Conservation (phyloP, 306 rosid species). For the Elaeagnus macrophylla region DNA sequence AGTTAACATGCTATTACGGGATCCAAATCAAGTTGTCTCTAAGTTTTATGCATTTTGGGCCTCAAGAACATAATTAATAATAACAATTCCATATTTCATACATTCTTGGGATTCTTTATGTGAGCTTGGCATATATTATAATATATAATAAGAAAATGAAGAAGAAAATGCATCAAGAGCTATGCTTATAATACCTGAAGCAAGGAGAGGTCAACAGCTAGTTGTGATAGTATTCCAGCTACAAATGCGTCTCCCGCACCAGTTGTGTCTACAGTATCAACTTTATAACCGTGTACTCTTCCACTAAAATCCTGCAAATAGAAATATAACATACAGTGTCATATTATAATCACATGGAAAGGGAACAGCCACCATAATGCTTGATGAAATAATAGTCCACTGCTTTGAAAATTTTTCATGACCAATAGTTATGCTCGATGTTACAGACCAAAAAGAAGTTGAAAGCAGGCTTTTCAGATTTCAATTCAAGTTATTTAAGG, state of each 20-base stretch:
- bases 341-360: slow-evolving; percentile 9
- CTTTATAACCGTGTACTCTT: slow-evolving; percentile 71
- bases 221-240: slow-evolving; percentile 79
- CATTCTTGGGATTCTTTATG: too few relatives aligned
- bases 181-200: slow-evolving; percentile 44
- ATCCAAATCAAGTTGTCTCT: too few relatives aligned
- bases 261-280: slow-evolving; percentile 83
- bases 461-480: too few relatives aligned
- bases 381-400: neutral
- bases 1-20: too few relatives aligned
- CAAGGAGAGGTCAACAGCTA: slow-evolving; percentile 69
- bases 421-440: too few relatives aligned
- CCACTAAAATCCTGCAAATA: slow-evolving; percentile 72
- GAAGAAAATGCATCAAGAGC: neutral
- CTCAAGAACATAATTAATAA: too few relatives aligned
- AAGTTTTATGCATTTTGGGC: too few relatives aligned
- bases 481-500: neutral
- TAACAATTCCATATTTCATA: too few relatives aligned
- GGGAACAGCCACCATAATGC: neutral
- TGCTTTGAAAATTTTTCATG: too few relatives aligned
- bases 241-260: slow-evolving; percentile 99
- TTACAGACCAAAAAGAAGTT: too few relatives aligned
- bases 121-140: too few relatives aligned
- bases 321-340: slow-evolving; percentile 5
- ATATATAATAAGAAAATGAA: neutral